Conservation (phyloP, 352 stramenopile species). For the Globisporangium sylvaticum region DNA sequence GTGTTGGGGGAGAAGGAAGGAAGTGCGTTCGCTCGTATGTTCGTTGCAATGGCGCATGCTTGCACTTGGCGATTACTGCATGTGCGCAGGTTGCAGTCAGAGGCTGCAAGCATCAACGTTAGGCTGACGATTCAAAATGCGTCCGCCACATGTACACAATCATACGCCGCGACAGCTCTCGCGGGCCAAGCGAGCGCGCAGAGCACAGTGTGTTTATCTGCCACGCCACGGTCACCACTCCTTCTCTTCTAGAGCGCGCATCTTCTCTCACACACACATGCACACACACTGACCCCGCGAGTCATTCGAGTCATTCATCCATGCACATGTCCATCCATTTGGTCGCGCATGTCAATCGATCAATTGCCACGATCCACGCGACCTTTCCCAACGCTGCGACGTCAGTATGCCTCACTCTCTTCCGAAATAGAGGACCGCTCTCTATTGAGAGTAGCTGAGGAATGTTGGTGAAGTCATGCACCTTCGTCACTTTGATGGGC, state of each 20-base stretch:
- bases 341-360: slow-evolving; percentile 7
- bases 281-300: background rate
- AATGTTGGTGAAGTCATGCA: background rate
- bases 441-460: background rate
- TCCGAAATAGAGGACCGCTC: background rate
- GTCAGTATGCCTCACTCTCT: background rate
- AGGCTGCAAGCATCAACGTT: background rate
- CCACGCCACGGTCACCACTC: background rate
- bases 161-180: background rate
- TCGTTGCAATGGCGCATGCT: background rate
- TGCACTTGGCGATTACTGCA: background rate
- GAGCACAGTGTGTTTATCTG: background rate
- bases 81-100: background rate
- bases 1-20: background rate
- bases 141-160: background rate
- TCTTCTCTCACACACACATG: background rate
- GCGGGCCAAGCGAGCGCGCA: background rate
- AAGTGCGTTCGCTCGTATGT: background rate
- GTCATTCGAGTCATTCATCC: background rate
- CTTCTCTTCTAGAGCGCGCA: background rate
- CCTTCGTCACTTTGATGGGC: slow-evolving; percentile 1
- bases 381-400: background rate
- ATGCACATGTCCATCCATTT: background rate
- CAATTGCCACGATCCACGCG: background rate
- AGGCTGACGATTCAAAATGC: background rate